Evolutionary conservation across 139 green algal species (phyloP), one percentile per base, ranked within the genome.

Genomic region (Eudorina sp.): DNA sequence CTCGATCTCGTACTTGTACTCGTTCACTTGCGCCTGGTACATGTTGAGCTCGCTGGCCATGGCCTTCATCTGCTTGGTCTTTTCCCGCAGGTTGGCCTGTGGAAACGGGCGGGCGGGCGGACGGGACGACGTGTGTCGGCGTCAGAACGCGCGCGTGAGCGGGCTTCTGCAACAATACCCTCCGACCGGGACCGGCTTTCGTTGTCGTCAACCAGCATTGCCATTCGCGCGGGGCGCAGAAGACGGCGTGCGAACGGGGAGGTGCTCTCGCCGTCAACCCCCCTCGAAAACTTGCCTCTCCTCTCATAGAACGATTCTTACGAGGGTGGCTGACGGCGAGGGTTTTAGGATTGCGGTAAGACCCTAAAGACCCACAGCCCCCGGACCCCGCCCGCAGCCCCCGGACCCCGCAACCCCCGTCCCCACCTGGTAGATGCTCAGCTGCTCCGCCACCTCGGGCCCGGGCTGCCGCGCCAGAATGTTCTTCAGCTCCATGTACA

Each of bases 1-100:
- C 85, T 97, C 94, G 46, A 98, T 98, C 88, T 98, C 95, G 87
- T 98, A 98, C 90, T 97, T 98, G 92, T 99, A 98, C 82, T 98
- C 97, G 66, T 96, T 95, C 38, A 96, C 92, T 90, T 98, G 95
- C 31, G 95, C 95, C 91, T 98, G 95, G 90, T 97, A 96, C 96
- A 98, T 98, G 92, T 98, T 98, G 68, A 99, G 95, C 93, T 99
- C 97, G 9, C 80, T 92, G 0, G 95, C 94, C 93, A 99, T 97
- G 14, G 94, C 93, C 94, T 98, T 98, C 89, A 99, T 96, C 91
- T 98, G 96, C 92, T 98, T 97, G 3, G 95, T 97, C 93, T 99
- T 98, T 84, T 98, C 96, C 14, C 95, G 91, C 68, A 99, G 88
- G 62, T 94, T 96, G 46, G 91, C 94, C 95, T 98, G 81, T 53